These are phyloP conservation scores for Kalanchoe fedtschenkoi DNA, from an alignment of 164 flowering plant genomes.

Conservation along the genomic window DNA sequence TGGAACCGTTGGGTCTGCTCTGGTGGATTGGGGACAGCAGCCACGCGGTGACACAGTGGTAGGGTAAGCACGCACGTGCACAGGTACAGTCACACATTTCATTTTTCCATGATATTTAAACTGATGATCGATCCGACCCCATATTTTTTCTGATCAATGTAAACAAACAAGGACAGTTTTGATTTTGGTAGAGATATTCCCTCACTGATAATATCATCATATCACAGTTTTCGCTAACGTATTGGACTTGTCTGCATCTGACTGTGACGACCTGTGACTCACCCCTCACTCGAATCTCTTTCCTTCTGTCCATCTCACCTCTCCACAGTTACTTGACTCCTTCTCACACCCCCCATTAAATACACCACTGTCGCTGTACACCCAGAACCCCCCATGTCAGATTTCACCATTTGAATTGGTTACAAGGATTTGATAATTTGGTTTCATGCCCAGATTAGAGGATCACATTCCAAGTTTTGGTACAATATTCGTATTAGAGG, in stretches of 20 bases:
- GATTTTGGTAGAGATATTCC: conserved; percentile 1
- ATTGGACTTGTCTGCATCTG: conserved; percentile 5
- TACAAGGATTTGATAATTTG: no score
- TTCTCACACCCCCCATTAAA: background rate
- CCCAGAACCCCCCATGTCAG: no score
- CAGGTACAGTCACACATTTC: background rate
- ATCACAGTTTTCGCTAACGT: background rate
- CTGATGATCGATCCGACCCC: background rate
- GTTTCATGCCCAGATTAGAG: no score
- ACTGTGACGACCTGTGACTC: background rate
- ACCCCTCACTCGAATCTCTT: background rate
- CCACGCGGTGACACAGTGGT: background rate
- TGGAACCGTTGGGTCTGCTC: background rate
- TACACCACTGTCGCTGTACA: no score
- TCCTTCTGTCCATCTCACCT: conserved; percentile 1
- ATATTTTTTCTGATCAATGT: background rate
- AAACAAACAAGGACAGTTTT: conserved; percentile 1
- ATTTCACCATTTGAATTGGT: no score
- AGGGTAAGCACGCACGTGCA: background rate
- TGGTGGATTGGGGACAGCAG: background rate
- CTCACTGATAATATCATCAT: conserved; percentile 1
- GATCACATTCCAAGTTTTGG: no score
- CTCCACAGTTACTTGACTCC: background rate
- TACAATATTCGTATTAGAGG: no score
- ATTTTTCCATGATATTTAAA: background rate